These are phyloP conservation scores for Psilocybe cubensis DNA, from an alignment of 768 basidiomycete species.

Conservation along the genomic window DNA sequence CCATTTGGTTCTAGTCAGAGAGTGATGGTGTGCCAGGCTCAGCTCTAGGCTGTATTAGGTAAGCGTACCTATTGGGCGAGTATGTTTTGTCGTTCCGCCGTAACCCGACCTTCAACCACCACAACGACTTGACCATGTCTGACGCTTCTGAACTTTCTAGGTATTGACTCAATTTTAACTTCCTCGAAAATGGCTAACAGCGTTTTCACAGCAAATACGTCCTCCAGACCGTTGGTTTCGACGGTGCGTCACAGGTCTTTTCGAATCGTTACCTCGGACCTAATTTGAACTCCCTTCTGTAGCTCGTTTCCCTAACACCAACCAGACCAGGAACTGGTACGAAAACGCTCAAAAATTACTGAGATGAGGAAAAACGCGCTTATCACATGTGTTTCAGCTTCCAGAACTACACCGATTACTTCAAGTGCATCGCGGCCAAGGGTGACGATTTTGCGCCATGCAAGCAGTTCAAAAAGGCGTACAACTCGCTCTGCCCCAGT, in stretches of 20 bases:
- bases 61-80: conserved; percentile 26
- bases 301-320: conserved; percentile 90
- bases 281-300: conserved; percentile 15
- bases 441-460: conserved; percentile 98
- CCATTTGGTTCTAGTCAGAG: conserved; percentile 54
- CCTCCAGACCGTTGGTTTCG: conserved; percentile 95
- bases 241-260: conserved; percentile 53
- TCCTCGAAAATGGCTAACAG: not conserved
- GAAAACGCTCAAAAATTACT: conserved; percentile 19
- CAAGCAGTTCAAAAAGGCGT: conserved; percentile 97
- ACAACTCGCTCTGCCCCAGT: conserved; percentile 98
- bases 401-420: conserved; percentile 98
- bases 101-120: conserved; percentile 36
- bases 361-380: not conserved
- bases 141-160: conserved; percentile 58
- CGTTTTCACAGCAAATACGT: conserved; percentile 68
- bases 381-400: conserved; percentile 53
- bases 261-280: not conserved
- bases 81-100: conserved; percentile 36
- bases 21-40: conserved; percentile 4
- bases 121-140: conserved; percentile 56
- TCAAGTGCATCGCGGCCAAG: conserved; percentile 96
- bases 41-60: conserved; percentile 36
- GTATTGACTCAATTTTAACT: conserved; percentile 31
- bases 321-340: conserved; percentile 97